Percentiles rank a stretch among this genome's conserved stretches.
These are phyloP conservation scores for Apiotrichum domesticum DNA, from an alignment of 1,284 basidiomycete genomes.

Conservation along the genomic window DNA sequence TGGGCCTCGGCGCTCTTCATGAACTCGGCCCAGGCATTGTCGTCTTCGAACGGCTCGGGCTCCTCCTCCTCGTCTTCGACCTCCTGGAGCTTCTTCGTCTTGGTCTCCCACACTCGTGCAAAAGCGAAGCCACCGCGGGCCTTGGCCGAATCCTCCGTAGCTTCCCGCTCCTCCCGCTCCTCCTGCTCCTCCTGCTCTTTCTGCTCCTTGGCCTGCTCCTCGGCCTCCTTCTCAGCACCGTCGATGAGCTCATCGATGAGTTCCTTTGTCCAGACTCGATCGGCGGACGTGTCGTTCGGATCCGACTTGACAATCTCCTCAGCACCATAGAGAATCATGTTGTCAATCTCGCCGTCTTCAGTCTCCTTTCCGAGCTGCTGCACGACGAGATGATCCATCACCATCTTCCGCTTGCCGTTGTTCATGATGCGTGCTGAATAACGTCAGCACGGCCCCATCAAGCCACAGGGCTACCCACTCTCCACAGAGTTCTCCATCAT, in stretches of 20 bases:
- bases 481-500: conserved; percentile 86
- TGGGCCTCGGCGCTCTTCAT: conserved; percentile 14
- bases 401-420: conserved; percentile 81
- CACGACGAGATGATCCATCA: conserved; percentile 80
- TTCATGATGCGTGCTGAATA: conserved; percentile 72
- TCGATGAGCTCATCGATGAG: conserved; percentile 77
- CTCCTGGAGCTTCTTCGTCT: conserved; percentile 55
- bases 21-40: conserved; percentile 63
- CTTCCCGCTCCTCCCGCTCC: conserved; percentile 3
- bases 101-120: conserved; percentile 80
- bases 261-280: conserved; percentile 59
- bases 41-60: conserved; percentile 49
- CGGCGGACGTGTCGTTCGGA: conserved; percentile 28
- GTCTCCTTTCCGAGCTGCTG: conserved; percentile 84
- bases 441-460: not conserved
- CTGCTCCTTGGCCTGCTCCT: conserved; percentile 26
- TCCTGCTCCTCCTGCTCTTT: not conserved
- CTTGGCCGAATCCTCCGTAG: conserved; percentile 8
- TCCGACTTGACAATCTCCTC: conserved; percentile 67
- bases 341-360: conserved; percentile 64
- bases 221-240: conserved; percentile 68
- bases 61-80: conserved; percentile 27
- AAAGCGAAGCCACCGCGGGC: conserved; percentile 60
- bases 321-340: conserved; percentile 75
- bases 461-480: conserved; percentile 51